A percentile compares a stretch with the other conserved stretches of the same genome.
Conservation (phyloP, 257 asterid species). For the Solanum sitiens region DNA sequence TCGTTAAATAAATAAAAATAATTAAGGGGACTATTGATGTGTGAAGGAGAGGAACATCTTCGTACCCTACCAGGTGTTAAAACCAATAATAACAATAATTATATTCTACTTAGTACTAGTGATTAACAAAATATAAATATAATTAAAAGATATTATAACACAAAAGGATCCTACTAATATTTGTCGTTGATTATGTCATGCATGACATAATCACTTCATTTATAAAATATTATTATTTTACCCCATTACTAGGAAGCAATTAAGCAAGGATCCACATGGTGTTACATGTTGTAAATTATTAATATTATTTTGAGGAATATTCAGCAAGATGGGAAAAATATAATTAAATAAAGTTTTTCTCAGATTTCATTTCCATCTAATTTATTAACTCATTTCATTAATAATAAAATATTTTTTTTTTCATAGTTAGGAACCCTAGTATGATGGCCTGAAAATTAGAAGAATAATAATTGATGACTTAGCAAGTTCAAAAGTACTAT, state of each 20-base stretch:
- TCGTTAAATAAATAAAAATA: not conserved
- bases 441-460: not conserved
- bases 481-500: not conserved
- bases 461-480: not conserved
- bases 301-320: not conserved
- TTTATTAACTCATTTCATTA: not conserved
- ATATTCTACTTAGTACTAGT: not conserved
- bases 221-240: not conserved
- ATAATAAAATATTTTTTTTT: not conserved
- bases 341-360: not conserved
- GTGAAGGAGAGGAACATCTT: not conserved
- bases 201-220: constrained; percentile 20
- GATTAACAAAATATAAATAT: not conserved
- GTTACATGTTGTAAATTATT: not conserved
- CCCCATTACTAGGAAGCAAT: not conserved
- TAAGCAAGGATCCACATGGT: constrained; percentile 8
- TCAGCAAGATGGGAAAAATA: not conserved
- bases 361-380: not conserved
- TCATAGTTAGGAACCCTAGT: not conserved
- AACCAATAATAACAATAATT: not conserved
- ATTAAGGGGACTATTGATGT: not conserved
- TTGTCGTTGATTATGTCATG: constrained; percentile 23
- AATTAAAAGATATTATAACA: not conserved
- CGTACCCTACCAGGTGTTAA: not conserved
- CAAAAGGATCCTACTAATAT: not conserved